Evolutionary conservation across 306 rosid genomes (phyloP), one percentile per base, ranked within the genome.

Genomic region (Casuarina cunninghamiana): DNA sequence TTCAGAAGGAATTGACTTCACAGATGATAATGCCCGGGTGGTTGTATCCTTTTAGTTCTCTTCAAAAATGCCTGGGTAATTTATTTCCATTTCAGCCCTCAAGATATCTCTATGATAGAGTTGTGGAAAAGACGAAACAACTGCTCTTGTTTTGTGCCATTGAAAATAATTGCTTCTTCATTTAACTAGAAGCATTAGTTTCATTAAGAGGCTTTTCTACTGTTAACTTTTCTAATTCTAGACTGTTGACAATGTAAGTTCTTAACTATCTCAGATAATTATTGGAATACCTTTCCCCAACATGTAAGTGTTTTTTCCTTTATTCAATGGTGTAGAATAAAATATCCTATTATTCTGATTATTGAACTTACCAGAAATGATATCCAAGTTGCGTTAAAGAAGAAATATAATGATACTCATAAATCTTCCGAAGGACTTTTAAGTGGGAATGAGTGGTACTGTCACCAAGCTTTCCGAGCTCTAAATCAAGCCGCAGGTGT

Each of bases 391-490:
- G 61, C 87, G 38, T 80, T 90, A 38, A 94, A 94, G 86, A 89
- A 90, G 90, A 92, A 87, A 76, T 94, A 89, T 78, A 94, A 94
- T 78, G 98, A 94, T 78, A 85, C 89, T 11, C 83, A 89, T 81
- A 94, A 89, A 79, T 77, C 89, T 81, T 89, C 95, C 81, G 90
- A 91, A 75, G 84, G 82, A 63, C 94, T 94, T 62, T 55, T 92
- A 78, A 88, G 90, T 26, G 98, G 97, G 78, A 92, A 45, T 80
- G 97, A 92, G 78, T 92, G 98, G 97, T 94, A 94, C 81, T 90
- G 97, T 85, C 93, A 94, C 63, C 98, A 94, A 89, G 91, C 98
- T 71, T 94, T 94, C 82, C 91, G 98, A 81, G 98, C 95, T 84
- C 69, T 92, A 81, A 94, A 92, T 88, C 98, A 94, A 90, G 98